phyloP scores from a whole-genome alignment of 2,329 filamentous ascomycete genomes.

The Lomentospora prolificans region DNA sequence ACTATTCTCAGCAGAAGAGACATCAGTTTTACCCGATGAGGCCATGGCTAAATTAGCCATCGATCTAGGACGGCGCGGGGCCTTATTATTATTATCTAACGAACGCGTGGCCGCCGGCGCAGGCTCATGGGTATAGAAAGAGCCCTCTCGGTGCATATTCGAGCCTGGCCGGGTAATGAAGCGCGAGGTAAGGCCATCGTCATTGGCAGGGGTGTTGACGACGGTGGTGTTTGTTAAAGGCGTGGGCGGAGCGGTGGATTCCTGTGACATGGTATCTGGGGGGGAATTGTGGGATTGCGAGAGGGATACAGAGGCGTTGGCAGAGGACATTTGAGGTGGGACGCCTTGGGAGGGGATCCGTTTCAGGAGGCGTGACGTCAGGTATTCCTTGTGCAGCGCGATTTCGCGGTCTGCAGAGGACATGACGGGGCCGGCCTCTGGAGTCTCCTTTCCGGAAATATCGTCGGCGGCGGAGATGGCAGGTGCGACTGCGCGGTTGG shows the following conservation, averaged over 20 bases:
- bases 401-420: slow-evolving; percentile 26
- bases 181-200: slow-evolving; percentile 46
- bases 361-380: slow-evolving; percentile 58
- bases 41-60: slow-evolving; percentile 23
- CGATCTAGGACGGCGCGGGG: slow-evolving; percentile 31
- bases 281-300: neutral
- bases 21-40: slow-evolving; percentile 14
- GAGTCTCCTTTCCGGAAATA: slow-evolving; percentile 2
- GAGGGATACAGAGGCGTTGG: slow-evolving; percentile 37
- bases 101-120: slow-evolving; percentile 18
- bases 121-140: slow-evolving; percentile 34
- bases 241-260: slow-evolving; percentile 26
- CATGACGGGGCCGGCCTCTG: neutral
- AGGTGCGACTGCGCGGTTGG: neutral
- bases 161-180: slow-evolving; percentile 46
- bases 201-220: slow-evolving; percentile 14
- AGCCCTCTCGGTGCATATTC: slow-evolving; percentile 38
- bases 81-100: slow-evolving; percentile 24
- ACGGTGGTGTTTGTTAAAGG: slow-evolving; percentile 27
- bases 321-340: slow-evolving; percentile 55
- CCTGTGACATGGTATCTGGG: slow-evolving; percentile 20
- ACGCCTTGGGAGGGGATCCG: slow-evolving; percentile 51
- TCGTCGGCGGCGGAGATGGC: neutral
- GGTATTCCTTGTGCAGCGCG: slow-evolving; percentile 49
- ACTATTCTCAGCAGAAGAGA: slow-evolving; percentile 19